Evolutionary conservation across 2,329 filamentous ascomycete genomes (phyloP), one percentile per base, ranked within the genome.

Genomic region (Aspergillus sp.): DNA sequence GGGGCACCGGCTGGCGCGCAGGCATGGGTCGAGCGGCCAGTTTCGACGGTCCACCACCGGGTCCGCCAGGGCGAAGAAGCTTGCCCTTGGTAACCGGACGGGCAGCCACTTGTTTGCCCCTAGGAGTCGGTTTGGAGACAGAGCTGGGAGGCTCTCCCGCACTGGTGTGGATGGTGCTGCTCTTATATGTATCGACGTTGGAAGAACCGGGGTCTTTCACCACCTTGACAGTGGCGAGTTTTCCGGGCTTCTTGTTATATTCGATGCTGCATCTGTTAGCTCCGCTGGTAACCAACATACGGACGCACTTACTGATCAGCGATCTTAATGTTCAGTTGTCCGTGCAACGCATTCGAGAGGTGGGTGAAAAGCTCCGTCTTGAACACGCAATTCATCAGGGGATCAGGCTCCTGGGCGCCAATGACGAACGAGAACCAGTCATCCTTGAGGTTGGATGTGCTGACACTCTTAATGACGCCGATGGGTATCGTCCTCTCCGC

Each of bases 361-460:
- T 96, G 92, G 0, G 93, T 95, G 67, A 97, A 95, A 73, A 99
- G 86, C 67, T 99, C 94, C 0, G 94, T 99, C 78, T 99, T 99
- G 72, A 99, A 85, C 17, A 96, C 77, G 67, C 94, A 99, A 74
- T 87, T 95, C 65, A 99, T 73, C 19, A 99, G 79, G n/a, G 94
- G 91, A 71, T 99, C 94, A 0, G 94, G 81, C 69, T 97, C 93
- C 67, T 95, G 90, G 8, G 87, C 86, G 30, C 92, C 90, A 42
- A 95, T 82, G 3, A 92, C 90, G 33, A 99, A 79, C 1, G 93
- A 90, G 72, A 99, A 96, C 94, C 94, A 99, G 72, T 99, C 94
- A 63, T 99, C 94, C 58, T 89, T 90, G 55, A 89, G 76, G 14
- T 82, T 90, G 2, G 93, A 96, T 4, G 83, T 79, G 63, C 90